These are phyloP conservation scores for Suhomyces terraborum DNA, from an alignment of 1,139 yeast species.

Conservation along the genomic window DNA sequence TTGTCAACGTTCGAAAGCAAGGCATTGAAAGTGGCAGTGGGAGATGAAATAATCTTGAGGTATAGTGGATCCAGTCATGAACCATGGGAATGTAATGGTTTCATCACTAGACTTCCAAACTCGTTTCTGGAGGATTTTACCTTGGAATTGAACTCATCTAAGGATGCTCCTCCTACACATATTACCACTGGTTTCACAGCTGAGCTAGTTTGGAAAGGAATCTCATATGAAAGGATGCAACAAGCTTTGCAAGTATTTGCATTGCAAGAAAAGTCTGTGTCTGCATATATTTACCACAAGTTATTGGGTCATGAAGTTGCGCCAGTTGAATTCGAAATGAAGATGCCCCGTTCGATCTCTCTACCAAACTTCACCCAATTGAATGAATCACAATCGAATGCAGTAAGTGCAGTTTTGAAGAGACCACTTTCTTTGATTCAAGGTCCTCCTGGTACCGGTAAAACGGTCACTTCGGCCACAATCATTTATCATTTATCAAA, in stretches of 20 bases:
- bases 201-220: conserved; percentile 89
- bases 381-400: conserved; percentile 77
- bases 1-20: conserved; percentile 67
- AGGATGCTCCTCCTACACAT: conserved; percentile 52
- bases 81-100: conserved; percentile 75
- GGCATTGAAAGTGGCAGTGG: conserved; percentile 76
- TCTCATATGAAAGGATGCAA: conserved; percentile 84
- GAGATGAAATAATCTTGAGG: conserved; percentile 75
- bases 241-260: conserved; percentile 75
- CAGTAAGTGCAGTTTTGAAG: conserved; percentile 70
- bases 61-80: conserved; percentile 53
- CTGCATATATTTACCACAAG: conserved; percentile 77
- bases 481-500: conserved; percentile 76
- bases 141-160: conserved; percentile 57
- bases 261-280: conserved; percentile 65
- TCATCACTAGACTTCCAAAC: conserved; percentile 70
- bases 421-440: conserved; percentile 85
- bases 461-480: conserved; percentile 91
- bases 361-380: conserved; percentile 69
- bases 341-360: conserved; percentile 62
- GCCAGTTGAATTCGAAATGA: conserved; percentile 60
- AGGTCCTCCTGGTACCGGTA: conserved; percentile 99
- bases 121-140: conserved; percentile 71
- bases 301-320: conserved; percentile 80
- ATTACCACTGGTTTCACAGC: conserved; percentile 72